These are phyloP conservation scores for Coemansia sp. DNA, from an alignment of 192 early-diverging fungal species.

Conservation along the genomic window DNA sequence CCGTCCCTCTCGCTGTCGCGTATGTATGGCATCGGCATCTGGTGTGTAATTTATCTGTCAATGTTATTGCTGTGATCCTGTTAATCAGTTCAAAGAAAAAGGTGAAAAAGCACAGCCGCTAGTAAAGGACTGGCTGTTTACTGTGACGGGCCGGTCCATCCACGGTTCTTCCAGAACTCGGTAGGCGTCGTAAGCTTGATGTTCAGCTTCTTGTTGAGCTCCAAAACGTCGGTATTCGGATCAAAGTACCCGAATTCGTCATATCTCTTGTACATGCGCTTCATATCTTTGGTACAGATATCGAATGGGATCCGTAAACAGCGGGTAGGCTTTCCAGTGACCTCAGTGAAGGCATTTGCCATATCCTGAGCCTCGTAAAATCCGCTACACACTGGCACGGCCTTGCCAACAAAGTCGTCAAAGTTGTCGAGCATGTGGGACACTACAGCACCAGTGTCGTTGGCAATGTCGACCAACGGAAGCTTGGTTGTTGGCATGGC, in stretches of 20 bases:
- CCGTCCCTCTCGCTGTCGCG: neutral
- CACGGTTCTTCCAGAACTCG: constrained; percentile 38
- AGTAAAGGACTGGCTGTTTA: neutral
- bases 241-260: constrained; percentile 39
- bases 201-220: constrained; percentile 25
- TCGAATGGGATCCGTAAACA: constrained; percentile 23
- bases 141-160: constrained; percentile 58
- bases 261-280: constrained; percentile 24
- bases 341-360: constrained; percentile 40
- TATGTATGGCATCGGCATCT: too few species aligned
- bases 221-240: constrained; percentile 29
- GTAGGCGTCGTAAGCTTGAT: constrained; percentile 24
- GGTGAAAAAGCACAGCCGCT: too few species aligned
- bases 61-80: too few species aligned
- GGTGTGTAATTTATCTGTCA: too few species aligned
- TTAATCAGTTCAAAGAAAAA: too few species aligned
- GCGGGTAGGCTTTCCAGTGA: constrained; percentile 35
- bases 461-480: constrained; percentile 37
- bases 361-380: constrained; percentile 43
- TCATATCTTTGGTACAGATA: constrained; percentile 9
- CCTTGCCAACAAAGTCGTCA: constrained; percentile 26
- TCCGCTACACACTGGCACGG: constrained; percentile 26
- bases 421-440: constrained; percentile 34
- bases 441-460: constrained; percentile 39
- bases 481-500: constrained; percentile 28